These are phyloP conservation scores for Berkeleyomyces basicola DNA, from an alignment of 2,329 filamentous ascomycete species.

Conservation along the genomic window DNA sequence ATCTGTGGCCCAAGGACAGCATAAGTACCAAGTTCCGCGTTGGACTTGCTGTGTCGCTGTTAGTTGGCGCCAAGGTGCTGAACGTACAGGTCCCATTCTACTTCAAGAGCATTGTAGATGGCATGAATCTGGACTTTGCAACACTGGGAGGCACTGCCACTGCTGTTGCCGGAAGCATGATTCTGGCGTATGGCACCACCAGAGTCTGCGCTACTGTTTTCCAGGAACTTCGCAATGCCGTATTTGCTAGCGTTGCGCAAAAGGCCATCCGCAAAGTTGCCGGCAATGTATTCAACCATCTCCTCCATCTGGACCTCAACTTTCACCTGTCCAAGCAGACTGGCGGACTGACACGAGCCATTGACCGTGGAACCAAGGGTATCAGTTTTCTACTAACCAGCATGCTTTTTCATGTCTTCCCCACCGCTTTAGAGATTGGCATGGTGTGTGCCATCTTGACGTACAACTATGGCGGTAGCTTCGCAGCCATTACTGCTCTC, in stretches of 20 bases:
- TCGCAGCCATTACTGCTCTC: conserved; percentile 72
- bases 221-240: conserved; percentile 85
- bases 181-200: conserved; percentile 79
- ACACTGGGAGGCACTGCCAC: conserved; percentile 74
- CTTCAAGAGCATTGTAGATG: conserved; percentile 95
- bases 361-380: conserved; percentile 93
- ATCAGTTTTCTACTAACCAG: conserved; percentile 94
- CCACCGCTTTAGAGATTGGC: conserved; percentile 81
- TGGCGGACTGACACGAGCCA: conserved; percentile 79
- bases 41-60: conserved; percentile 61
- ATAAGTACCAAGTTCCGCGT: conserved; percentile 62
- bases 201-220: conserved; percentile 79
- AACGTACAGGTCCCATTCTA: conserved; percentile 98
- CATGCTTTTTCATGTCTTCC: conserved; percentile 96
- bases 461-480: conserved; percentile 84
- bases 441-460: conserved; percentile 95
- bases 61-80: conserved; percentile 82
- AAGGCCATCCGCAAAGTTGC: conserved; percentile 89
- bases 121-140: conserved; percentile 92
- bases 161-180: conserved; percentile 80
- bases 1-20: conserved; percentile 86
- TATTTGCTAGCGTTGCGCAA: conserved; percentile 92
- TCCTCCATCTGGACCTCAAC: conserved; percentile 74
- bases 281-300: conserved; percentile 78
- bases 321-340: conserved; percentile 94